Conservation (phyloP, 331 rosid genomes). For the Rhamnella rubrinervis region DNA sequence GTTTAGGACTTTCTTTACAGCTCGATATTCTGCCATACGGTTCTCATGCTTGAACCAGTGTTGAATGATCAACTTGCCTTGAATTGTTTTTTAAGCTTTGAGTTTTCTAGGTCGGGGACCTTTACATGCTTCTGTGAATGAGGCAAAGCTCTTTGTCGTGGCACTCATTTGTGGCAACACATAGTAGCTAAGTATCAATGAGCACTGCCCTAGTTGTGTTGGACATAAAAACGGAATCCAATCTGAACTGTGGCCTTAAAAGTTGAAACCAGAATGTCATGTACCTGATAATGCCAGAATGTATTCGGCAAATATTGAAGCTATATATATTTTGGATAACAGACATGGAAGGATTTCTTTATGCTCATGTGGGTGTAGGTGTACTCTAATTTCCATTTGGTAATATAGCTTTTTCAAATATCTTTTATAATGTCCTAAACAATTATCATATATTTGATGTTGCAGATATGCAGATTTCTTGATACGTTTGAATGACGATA, state of each 20-base stretch:
- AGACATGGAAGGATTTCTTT: background rate
- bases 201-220: background rate
- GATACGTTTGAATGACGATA: constrained; percentile 87
- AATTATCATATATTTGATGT: constrained; percentile 25
- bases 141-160: background rate
- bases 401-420: background rate
- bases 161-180: background rate
- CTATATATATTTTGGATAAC: too few species aligned
- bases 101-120: background rate
- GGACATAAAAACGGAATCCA: background rate
- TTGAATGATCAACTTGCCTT: background rate
- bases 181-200: background rate
- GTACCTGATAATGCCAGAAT: background rate
- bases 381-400: constrained; percentile 6
- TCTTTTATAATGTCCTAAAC: background rate
- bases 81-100: background rate
- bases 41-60: background rate
- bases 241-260: background rate
- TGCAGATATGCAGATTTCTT: constrained; percentile 93
- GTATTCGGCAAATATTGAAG: background rate
- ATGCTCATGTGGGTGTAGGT: background rate
- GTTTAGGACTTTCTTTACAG: too few species aligned
- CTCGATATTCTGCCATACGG: too few species aligned
- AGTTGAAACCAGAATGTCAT: background rate
- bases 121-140: background rate